Base-by-base conservation (phyloP, 352 stramenopile species). In the Pythium biforme region DNA sequence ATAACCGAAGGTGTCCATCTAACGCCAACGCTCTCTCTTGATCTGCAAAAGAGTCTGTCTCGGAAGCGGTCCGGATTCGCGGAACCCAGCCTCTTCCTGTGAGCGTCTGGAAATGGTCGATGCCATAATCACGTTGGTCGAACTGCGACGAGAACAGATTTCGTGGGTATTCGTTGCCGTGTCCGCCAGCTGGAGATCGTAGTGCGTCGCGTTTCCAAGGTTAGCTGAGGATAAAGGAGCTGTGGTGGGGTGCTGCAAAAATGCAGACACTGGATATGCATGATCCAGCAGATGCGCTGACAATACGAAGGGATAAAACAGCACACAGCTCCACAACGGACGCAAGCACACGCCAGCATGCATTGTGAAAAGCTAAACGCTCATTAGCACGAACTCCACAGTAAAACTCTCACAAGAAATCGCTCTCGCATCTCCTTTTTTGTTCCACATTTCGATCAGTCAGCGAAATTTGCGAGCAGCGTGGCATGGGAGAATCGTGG, bases 71-170 rank as follows among this genome's bases (percentile, higher is more conserved):
- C 57, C 57, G 49, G 51, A 50, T 65, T 65, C 50, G 39, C 15
- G 19, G 50, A 65, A 65, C 37, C 37, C 58, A 65, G 58, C 37
- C 43, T 65, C 31, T 55, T 25, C 45, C 20, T n/a, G 54, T 3
- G 34, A 49, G 31, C 31, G 29, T 25, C 37, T 20, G 37, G 37
- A 43, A 43, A 37, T 37, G 31, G 31, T n/a, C 15, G 8, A 5
- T 34, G 25, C 40, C 27, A 39, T 39, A 47, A 49, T 49, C 40
- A 49, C 7, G 52, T 9, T 49, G 34, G 33, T 43, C 20, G 6
- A 26, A 29, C 25, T 33, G 47, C 47, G 15, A 23, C 47, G 10
- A 40, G 47, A 50, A 51, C 45, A 51, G 45, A 27, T 27, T 27
- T 26, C 29, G 4, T 52, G 47, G 15, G 47, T 8, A 3, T 53